Percentiles rank a stretch among this genome's conserved stretches.
Conservation (phyloP, 768 basidiomycete genomes). For the Cystobasidium tubakii region DNA sequence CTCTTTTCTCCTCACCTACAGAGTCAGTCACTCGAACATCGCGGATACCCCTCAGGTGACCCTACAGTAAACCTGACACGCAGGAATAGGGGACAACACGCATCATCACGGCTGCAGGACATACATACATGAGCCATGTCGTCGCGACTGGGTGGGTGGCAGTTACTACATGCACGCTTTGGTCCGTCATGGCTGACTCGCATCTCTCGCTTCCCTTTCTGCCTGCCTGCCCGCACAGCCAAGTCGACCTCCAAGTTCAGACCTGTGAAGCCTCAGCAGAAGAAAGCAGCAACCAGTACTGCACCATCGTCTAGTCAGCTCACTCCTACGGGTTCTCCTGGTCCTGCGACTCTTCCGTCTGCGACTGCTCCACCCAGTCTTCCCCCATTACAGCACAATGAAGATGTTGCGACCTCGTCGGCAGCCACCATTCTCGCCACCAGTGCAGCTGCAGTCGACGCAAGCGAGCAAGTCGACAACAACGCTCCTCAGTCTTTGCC, state of each 20-base stretch:
- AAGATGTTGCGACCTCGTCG: no score
- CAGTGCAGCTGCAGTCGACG: no score
- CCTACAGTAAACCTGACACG: no score
- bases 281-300: not conserved
- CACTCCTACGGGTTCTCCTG: conserved; percentile 12
- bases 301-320: not conserved
- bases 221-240: not conserved
- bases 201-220: not conserved
- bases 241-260: conserved; percentile 21
- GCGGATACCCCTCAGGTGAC: no score
- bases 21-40: not conserved
- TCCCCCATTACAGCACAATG: not conserved
- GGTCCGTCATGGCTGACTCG: not conserved
- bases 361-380: not conserved
- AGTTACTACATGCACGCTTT: not conserved
- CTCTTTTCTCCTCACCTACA: no score
- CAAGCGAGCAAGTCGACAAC: no score
- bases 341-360: not conserved
- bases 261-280: conserved; percentile 11
- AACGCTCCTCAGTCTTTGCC: no score
- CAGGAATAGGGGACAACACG: no score
- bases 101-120: not conserved
- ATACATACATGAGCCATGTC: not conserved
- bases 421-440: no score
- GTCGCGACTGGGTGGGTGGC: not conserved